Evolutionary conservation across 176 grass and related monocot species (phyloP).

Genomic region (Ensete ventricosum): DNA sequence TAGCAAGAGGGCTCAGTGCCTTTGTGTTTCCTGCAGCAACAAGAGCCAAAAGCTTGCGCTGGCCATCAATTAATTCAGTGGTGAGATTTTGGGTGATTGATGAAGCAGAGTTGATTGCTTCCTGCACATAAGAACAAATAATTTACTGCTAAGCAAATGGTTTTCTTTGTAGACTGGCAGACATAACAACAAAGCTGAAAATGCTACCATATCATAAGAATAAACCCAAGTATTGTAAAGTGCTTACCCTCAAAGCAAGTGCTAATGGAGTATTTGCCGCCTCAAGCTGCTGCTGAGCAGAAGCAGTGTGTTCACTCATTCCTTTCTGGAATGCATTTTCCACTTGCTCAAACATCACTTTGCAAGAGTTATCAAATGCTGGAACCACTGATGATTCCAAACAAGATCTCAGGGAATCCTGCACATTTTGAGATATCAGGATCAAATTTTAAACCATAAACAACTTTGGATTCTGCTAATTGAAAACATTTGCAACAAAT

Average conservation of each 20-base stretch:
- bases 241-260: slow-evolving; percentile 58
- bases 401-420: slow-evolving; percentile 68
- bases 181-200: not conserved
- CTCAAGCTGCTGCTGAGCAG: slow-evolving; percentile 60
- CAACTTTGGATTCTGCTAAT: not conserved
- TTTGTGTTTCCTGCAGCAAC: slow-evolving; percentile 41
- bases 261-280: slow-evolving; percentile 66
- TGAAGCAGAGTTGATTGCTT: slow-evolving; percentile 68
- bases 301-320: slow-evolving; percentile 63
- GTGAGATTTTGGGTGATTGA: slow-evolving; percentile 59
- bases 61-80: slow-evolving; percentile 73
- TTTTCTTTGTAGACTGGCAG: not conserved
- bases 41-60: slow-evolving; percentile 73
- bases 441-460: not conserved
- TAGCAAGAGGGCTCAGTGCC: slow-evolving; percentile 27
- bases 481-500: not conserved
- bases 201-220: not conserved
- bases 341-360: slow-evolving; percentile 77
- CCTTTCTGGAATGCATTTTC: slow-evolving; percentile 83
- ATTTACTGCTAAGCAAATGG: not conserved
- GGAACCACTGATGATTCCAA: slow-evolving; percentile 76
- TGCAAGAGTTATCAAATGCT: slow-evolving; percentile 86
- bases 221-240: not conserved
- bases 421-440: slow-evolving; percentile 3
- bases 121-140: slow-evolving; percentile 41